Evolutionary conservation across 352 stramenopile genomes (phyloP).

Genomic region (Phytophthora citrophthora): DNA sequence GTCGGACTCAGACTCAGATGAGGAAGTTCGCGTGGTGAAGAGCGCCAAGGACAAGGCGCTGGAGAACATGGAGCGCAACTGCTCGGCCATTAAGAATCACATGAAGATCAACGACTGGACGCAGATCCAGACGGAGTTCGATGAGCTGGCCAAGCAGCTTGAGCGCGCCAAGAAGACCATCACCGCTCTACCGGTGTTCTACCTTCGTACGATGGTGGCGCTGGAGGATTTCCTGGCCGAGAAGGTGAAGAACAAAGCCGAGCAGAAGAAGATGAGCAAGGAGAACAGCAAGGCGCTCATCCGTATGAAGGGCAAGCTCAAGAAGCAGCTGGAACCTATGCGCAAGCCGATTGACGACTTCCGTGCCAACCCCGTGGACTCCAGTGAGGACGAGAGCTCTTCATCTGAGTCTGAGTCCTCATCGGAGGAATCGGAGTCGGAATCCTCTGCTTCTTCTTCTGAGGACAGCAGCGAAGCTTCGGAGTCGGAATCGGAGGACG

Average conservation of each 20-base stretch:
- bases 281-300: constrained; percentile 96
- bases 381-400: constrained; percentile 65
- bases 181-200: constrained; percentile 87
- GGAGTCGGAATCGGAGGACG: constrained; percentile 23
- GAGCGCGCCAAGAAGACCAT: constrained; percentile 91
- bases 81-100: constrained; percentile 81
- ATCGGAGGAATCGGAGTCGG: constrained; percentile 40
- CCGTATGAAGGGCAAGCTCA: constrained; percentile 97
- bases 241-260: constrained; percentile 96
- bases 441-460: constrained; percentile 23
- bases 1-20: constrained; percentile 84
- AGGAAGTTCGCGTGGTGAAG: constrained; percentile 95
- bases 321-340: constrained; percentile 96
- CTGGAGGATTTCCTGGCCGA: constrained; percentile 93
- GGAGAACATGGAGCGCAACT: constrained; percentile 72
- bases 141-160: constrained; percentile 93
- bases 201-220: constrained; percentile 93
- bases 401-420: constrained; percentile 23
- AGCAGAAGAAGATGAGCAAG: constrained; percentile 97
- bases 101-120: constrained; percentile 98
- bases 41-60: constrained; percentile 93
- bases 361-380: constrained; percentile 88
- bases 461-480: constrained; percentile 20
- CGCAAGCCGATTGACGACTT: constrained; percentile 90
- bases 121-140: constrained; percentile 95